phyloP scores from a whole-genome alignment of 2,329 filamentous ascomycete species.

The Laburnicola sp. region DNA sequence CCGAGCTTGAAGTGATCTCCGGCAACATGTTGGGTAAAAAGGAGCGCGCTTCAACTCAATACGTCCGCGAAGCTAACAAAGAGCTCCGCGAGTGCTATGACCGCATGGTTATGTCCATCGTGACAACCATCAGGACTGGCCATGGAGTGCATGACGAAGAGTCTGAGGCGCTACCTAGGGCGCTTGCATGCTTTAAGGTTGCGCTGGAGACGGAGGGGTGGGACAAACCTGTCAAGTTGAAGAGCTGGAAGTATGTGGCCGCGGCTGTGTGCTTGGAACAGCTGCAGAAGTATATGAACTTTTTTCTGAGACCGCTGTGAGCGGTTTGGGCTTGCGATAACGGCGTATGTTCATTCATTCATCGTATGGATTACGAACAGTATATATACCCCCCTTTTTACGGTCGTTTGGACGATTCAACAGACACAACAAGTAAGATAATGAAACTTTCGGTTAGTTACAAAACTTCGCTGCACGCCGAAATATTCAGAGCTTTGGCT shows the following conservation, averaged over 20 bases:
- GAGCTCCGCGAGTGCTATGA: constrained; percentile 48
- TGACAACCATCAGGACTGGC: constrained; percentile 51
- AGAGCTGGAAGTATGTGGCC: constrained; percentile 59
- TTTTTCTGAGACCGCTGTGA: constrained; percentile 21
- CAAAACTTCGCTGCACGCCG: no score
- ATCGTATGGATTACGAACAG: no score
- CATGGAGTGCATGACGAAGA: constrained; percentile 33
- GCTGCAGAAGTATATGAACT: constrained; percentile 41
- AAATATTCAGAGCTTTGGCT: no score
- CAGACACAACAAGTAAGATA: no score
- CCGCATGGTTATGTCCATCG: constrained; percentile 48
- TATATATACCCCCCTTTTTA: no score
- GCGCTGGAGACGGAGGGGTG: constrained; percentile 40
- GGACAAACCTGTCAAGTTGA: constrained; percentile 39
- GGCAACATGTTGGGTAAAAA: constrained; percentile 60
- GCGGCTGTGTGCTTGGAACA: constrained; percentile 56
- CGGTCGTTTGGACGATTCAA: no score
- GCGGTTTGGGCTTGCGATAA: no score
- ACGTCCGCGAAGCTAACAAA: constrained; percentile 32
- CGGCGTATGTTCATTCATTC: no score
- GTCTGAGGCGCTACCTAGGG: constrained; percentile 51
- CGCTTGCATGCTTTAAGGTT: constrained; percentile 55
- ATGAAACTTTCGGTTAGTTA: no score
- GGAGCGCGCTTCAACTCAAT: constrained; percentile 41
- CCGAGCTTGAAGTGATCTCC: constrained; percentile 54